A percentile compares a stretch with the other conserved stretches of the same genome.
These are phyloP conservation scores for Calocybe cyanea DNA, from an alignment of 768 basidiomycete genomes.

Conservation along the genomic window DNA sequence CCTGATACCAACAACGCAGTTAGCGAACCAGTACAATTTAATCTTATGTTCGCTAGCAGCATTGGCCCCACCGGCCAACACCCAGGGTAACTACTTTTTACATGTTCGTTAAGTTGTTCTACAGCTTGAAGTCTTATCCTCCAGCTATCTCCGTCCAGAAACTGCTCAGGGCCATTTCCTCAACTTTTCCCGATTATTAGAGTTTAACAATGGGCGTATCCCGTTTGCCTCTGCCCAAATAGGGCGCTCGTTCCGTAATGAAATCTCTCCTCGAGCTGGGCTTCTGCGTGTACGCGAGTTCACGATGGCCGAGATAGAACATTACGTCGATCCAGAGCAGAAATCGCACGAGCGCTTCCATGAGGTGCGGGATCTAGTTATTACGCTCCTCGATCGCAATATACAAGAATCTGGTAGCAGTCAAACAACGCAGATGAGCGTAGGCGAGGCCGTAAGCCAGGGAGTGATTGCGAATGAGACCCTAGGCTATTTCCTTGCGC, in stretches of 20 bases:
- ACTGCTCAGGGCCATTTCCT: slow-evolving; percentile 99
- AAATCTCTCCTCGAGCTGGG: slow-evolving; percentile 96
- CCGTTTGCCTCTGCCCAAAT: slow-evolving; percentile 98
- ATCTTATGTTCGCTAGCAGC: slow-evolving; percentile 97
- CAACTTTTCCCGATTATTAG: slow-evolving; percentile 94
- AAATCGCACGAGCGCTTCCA: slow-evolving; percentile 84
- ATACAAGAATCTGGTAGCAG: slow-evolving; percentile 77
- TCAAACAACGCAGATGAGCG: slow-evolving; percentile 57
- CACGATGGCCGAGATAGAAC: slow-evolving; percentile 99
- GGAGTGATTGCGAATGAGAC: slow-evolving; percentile 95
- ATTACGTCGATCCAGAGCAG: slow-evolving; percentile 93
- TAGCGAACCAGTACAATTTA: slow-evolving; percentile 91
- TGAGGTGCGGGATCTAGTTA: slow-evolving; percentile 71
- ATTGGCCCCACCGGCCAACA: slow-evolving; percentile 98
- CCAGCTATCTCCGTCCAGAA: slow-evolving; percentile 91
- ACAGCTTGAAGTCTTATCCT: not conserved
- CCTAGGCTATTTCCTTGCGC: slow-evolving; percentile 93
- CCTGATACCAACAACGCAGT: slow-evolving; percentile 94
- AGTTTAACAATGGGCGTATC: slow-evolving; percentile 95
- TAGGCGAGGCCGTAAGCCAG: slow-evolving; percentile 86
- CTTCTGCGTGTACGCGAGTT: slow-evolving; percentile 97
- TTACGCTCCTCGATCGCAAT: slow-evolving; percentile 77
- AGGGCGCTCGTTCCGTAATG: slow-evolving; percentile 94
- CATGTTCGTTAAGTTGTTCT: not conserved
- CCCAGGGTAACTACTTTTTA: slow-evolving; percentile 78